A percentile compares a stretch with the other conserved stretches of the same genome.
These are phyloP conservation scores for Euphrasia confusa DNA, from an alignment of 257 asterid species.

Conservation along the genomic window DNA sequence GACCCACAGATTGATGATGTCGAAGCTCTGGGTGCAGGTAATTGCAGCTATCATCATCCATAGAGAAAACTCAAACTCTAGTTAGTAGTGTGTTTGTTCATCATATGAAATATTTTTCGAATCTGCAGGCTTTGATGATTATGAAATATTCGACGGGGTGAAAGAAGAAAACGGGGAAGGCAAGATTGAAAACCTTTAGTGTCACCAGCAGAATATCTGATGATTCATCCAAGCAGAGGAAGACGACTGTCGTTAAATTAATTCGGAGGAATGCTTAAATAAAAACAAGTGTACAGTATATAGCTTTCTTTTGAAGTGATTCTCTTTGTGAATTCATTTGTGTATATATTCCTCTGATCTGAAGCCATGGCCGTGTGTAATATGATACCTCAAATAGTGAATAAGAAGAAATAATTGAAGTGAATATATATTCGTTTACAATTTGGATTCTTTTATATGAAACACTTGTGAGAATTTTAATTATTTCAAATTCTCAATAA, in stretches of 20 bases:
- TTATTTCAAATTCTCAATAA: too few relatives aligned
- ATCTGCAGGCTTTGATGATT: conserved; percentile 79
- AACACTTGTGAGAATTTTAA: background rate
- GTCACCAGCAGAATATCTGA: conserved; percentile 1
- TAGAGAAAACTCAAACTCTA: background rate
- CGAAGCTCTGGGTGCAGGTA: conserved; percentile 85
- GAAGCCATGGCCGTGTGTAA: background rate
- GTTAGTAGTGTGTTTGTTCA: background rate
- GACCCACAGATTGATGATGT: conserved; percentile 60
- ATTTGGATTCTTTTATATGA: background rate
- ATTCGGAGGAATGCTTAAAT: conserved; percentile 5
- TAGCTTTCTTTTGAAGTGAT: conserved; percentile 11
- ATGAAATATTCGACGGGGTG: conserved; percentile 60
- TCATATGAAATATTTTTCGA: conserved; percentile 9
- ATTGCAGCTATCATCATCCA: conserved; percentile 13
- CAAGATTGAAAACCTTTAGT: conserved; percentile 23
- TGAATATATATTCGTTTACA: too few relatives aligned
- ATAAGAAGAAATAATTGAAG: too few relatives aligned
- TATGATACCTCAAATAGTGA: background rate
- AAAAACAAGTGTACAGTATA: conserved; percentile 21
- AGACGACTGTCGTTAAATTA: conserved; percentile 10
- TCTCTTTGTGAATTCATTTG: conserved; percentile 6
- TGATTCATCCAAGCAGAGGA: conserved; percentile 15
- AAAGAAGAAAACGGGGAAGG: conserved; percentile 61
- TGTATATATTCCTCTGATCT: background rate